Percentiles rank a stretch among this genome's conserved stretches.
Evolutionary conservation across 1,139 yeast species (phyloP).

Genomic region (Taphrina deformans): DNA sequence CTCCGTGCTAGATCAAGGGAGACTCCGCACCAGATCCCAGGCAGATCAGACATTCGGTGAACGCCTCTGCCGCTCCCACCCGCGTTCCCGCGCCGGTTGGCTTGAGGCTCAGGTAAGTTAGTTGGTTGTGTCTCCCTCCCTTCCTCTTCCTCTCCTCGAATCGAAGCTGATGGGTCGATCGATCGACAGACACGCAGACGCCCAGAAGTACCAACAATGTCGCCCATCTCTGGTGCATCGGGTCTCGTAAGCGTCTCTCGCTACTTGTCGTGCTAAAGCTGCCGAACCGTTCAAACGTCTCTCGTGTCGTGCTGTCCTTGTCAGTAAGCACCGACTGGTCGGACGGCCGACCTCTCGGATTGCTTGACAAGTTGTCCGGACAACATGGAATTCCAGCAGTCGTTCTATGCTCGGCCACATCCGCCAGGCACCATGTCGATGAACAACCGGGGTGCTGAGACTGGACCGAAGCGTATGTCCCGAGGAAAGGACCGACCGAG

Average conservation of each 20-base stretch:
- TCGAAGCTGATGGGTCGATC: not conserved
- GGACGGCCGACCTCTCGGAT: not conserved
- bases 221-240: not conserved
- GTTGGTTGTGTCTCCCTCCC: no score
- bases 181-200: not conserved
- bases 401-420: not conserved
- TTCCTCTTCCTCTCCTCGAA: no score
- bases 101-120: no score
- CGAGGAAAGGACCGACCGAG: not conserved
- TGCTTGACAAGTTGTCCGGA: not conserved
- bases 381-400: conserved; percentile 9
- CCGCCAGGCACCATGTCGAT: not conserved
- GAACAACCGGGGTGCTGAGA: not conserved
- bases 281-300: no score
- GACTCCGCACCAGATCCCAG: no score
- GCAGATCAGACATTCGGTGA: no score
- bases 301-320: no score
- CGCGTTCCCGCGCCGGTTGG: no score
- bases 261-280: no score
- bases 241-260: not conserved
- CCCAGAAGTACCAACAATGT: no score
- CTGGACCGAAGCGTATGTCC: conserved; percentile 2
- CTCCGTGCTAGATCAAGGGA: no score
- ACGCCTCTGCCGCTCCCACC: no score
- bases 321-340: not conserved